A percentile compares a stretch with the other conserved stretches of the same genome.
Evolutionary conservation across 2,329 filamentous ascomycete genomes (phyloP).

Genomic region (Juglanconis juglandina): DNA sequence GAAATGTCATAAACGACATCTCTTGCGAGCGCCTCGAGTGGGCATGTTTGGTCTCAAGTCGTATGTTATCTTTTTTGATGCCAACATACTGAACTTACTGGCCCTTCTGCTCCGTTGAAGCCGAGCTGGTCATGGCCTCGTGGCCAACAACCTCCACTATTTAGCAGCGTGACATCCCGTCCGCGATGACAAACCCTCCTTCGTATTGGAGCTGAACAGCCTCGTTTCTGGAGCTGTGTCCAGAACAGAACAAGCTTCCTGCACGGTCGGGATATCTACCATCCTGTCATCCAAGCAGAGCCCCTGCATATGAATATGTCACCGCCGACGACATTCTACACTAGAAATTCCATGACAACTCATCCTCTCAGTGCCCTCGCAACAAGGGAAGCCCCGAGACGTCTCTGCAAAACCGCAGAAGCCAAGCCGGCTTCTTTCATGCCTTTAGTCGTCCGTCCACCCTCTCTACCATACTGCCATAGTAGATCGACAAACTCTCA

Average conservation of each 20-base stretch:
- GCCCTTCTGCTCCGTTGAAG: background rate
- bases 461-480: background rate
- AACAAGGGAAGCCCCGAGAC: constrained; percentile 8
- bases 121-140: background rate
- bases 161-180: background rate
- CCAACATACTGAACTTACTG: background rate
- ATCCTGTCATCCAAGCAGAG: background rate
- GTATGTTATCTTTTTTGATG: background rate
- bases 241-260: too few species aligned
- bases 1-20: too few species aligned
- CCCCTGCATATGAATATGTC: background rate
- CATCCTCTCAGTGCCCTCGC: background rate
- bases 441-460: background rate
- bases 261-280: background rate
- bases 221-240: background rate
- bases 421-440: constrained; percentile 9
- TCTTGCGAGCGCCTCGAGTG: too few species aligned
- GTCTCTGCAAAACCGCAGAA: background rate
- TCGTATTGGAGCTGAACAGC: constrained; percentile 6
- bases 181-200: background rate
- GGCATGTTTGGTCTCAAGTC: background rate
- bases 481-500: background rate
- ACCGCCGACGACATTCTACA: background rate
- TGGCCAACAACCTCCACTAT: background rate
- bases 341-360: background rate